Evolutionary conservation across 371 early-diverging fungal species (phyloP).

Genomic region (Circinella umbellata): DNA sequence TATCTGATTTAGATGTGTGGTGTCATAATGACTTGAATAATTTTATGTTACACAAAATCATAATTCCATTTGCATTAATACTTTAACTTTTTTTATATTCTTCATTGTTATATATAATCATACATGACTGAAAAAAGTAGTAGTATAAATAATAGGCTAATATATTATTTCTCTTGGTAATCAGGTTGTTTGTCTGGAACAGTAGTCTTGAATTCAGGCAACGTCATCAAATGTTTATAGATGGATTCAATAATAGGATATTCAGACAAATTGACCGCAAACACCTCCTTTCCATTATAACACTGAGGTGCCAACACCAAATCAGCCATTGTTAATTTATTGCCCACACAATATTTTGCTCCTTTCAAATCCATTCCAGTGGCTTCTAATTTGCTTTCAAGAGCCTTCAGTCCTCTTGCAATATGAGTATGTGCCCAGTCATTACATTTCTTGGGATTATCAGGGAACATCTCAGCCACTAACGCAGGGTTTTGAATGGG

Average conservation of each 20-base stretch:
- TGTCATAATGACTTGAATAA: no score
- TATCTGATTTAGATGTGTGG: no score
- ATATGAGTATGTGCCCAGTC: slow-evolving; percentile 75
- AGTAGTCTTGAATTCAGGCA: slow-evolving; percentile 74
- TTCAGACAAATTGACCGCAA: slow-evolving; percentile 71
- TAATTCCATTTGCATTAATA: no score
- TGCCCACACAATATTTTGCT: slow-evolving; percentile 83
- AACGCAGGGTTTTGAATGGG: slow-evolving; percentile 87
- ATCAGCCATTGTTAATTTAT: slow-evolving; percentile 87
- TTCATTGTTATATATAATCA: no score
- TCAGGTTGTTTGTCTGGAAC: slow-evolving; percentile 80
- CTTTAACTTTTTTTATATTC: no score
- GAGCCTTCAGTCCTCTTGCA: slow-evolving; percentile 58
- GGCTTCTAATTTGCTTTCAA: slow-evolving; percentile 15
- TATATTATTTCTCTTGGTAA: slow-evolving; percentile 33
- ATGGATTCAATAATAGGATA: slow-evolving; percentile 76
- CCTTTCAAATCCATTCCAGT: slow-evolving; percentile 50
- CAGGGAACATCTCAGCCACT: slow-evolving; percentile 60
- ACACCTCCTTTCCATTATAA: slow-evolving; percentile 73
- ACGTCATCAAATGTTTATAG: slow-evolving; percentile 45
- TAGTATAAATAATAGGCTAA: no score
- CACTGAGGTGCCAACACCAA: slow-evolving; percentile 81
- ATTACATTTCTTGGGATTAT: slow-evolving; percentile 46
- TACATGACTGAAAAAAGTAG: no score
- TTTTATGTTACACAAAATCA: no score